Evolutionary conservation across 2,329 filamentous ascomycete species (phyloP).

Genomic region (Talaromyces albobiverticillius): DNA sequence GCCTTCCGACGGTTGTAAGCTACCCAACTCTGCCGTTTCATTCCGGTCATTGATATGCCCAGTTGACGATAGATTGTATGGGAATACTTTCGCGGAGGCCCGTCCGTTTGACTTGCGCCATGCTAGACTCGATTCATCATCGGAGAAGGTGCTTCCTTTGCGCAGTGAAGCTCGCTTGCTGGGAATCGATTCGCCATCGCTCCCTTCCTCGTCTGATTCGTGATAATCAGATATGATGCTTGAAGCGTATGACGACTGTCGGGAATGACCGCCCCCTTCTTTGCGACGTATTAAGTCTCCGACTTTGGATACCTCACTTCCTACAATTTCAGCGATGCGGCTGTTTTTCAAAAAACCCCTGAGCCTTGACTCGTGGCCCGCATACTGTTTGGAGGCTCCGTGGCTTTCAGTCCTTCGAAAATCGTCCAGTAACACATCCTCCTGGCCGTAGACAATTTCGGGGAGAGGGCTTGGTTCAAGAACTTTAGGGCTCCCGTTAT

Average conservation of each 20-base stretch:
- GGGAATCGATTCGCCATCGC: slow-evolving; percentile 27
- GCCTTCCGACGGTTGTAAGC: background rate
- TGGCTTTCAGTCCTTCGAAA: slow-evolving; percentile 25
- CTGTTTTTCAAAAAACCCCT: slow-evolving; percentile 75
- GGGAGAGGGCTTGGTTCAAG: slow-evolving; percentile 29
- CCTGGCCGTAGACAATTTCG: slow-evolving; percentile 19
- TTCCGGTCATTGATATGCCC: slow-evolving; percentile 41
- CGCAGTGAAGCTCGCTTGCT: slow-evolving; percentile 28
- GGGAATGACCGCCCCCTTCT: slow-evolving; percentile 47
- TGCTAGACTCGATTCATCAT: slow-evolving; percentile 25
- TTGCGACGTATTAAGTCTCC: slow-evolving; percentile 60
- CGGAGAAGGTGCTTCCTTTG: slow-evolving; percentile 34
- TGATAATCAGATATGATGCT: slow-evolving; percentile 47
- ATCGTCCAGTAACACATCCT: slow-evolving; percentile 22
- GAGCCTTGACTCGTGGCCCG: slow-evolving; percentile 53
- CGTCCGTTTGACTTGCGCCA: slow-evolving; percentile 31
- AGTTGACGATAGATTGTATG: slow-evolving; percentile 50
- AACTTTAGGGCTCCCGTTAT: slow-evolving; percentile 18
- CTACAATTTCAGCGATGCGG: slow-evolving; percentile 69
- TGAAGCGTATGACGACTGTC: slow-evolving; percentile 43
- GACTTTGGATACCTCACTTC: slow-evolving; percentile 61
- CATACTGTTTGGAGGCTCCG: slow-evolving; percentile 25
- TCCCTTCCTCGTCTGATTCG: slow-evolving; percentile 45
- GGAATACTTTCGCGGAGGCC: slow-evolving; percentile 37
- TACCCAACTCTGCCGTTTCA: slow-evolving; percentile 20